Conservation (phyloP, 2,329 filamentous ascomycete genomes). For the Arthrobotrys sinensis region DNA sequence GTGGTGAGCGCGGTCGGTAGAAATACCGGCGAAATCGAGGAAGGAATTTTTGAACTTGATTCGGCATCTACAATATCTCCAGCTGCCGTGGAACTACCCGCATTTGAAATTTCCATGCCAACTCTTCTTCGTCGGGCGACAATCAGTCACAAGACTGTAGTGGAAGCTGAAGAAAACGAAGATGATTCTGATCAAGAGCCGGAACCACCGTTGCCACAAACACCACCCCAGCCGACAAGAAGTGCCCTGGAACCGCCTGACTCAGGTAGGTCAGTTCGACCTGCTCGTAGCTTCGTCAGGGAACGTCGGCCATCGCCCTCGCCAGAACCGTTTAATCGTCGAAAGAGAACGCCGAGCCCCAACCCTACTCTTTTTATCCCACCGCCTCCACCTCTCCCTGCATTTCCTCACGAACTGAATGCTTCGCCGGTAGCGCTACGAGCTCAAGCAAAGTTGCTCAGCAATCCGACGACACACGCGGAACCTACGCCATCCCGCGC, state of each 20-base stretch:
- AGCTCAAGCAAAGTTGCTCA: constrained; percentile 33
- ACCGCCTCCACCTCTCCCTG: constrained; percentile 50
- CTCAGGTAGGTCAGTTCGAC: constrained; percentile 25
- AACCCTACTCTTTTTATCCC: constrained; percentile 54
- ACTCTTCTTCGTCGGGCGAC: constrained; percentile 54
- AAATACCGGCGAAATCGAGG: constrained; percentile 27
- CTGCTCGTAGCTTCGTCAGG: constrained; percentile 51
- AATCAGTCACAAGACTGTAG: constrained; percentile 26
- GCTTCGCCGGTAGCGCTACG: constrained; percentile 41
- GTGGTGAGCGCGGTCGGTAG: constrained; percentile 17
- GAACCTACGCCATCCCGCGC: constrained; percentile 7
- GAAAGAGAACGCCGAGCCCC: constrained; percentile 33
- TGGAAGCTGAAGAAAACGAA: constrained; percentile 47
- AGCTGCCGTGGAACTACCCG: constrained; percentile 46
- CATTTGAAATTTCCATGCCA: constrained; percentile 58
- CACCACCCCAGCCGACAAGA: constrained; percentile 4
- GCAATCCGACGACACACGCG: constrained; percentile 16
- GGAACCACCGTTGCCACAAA: constrained; percentile 11
- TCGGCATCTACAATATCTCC: constrained; percentile 6
- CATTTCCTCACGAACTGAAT: constrained; percentile 47
- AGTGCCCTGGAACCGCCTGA: constrained; percentile 23
- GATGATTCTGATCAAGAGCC: constrained; percentile 39
- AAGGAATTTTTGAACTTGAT: constrained; percentile 55
- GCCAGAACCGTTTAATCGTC: constrained; percentile 20
- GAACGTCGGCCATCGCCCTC: constrained; percentile 43